phyloP scores from a whole-genome alignment of 2,329 filamentous ascomycete genomes.

The Colletotrichum shisoi region DNA sequence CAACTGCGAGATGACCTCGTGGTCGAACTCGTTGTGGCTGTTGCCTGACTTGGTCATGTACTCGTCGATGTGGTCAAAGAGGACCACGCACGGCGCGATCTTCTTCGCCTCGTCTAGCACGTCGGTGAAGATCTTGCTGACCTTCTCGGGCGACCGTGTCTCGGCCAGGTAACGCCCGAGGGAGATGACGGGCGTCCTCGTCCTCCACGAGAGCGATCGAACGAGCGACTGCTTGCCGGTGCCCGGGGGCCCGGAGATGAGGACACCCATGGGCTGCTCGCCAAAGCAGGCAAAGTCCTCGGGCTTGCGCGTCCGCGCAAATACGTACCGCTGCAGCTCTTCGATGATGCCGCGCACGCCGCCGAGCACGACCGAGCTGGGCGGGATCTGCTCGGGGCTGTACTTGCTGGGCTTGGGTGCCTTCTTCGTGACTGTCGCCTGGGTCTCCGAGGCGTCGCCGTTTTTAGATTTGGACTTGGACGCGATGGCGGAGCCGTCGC shows the following conservation, averaged over 20 bases:
- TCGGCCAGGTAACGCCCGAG: slow-evolving; percentile 50
- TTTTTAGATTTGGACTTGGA: slow-evolving; percentile 25
- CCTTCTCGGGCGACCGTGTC: slow-evolving; percentile 46
- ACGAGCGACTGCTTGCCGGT: slow-evolving; percentile 83
- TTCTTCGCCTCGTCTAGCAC: slow-evolving; percentile 78
- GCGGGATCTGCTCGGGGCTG: slow-evolving; percentile 34
- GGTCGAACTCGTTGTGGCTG: slow-evolving; percentile 87
- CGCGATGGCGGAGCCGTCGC: slow-evolving; percentile 32
- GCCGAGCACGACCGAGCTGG: slow-evolving; percentile 34
- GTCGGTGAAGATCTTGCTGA: slow-evolving; percentile 52
- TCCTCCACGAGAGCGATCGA: slow-evolving; percentile 73
- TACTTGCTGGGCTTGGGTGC: slow-evolving; percentile 37
- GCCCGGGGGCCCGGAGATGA: slow-evolving; percentile 80
- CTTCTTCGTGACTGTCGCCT: slow-evolving; percentile 20
- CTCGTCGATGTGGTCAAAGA: slow-evolving; percentile 87
- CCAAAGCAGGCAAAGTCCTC: slow-evolving; percentile 28
- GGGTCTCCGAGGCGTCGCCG: slow-evolving; percentile 11
- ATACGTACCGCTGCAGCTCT: slow-evolving; percentile 28
- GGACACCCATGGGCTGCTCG: slow-evolving; percentile 67
- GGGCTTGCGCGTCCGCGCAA: slow-evolving; percentile 23
- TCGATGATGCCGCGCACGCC: slow-evolving; percentile 20
- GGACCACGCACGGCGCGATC: slow-evolving; percentile 86
- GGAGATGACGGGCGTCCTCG: slow-evolving; percentile 77
- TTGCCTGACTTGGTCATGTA: slow-evolving; percentile 87
- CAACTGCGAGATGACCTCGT: slow-evolving; percentile 83